These are phyloP conservation scores for Ganoderma multipileum DNA, from an alignment of 1,284 basidiomycete species.

Conservation along the genomic window DNA sequence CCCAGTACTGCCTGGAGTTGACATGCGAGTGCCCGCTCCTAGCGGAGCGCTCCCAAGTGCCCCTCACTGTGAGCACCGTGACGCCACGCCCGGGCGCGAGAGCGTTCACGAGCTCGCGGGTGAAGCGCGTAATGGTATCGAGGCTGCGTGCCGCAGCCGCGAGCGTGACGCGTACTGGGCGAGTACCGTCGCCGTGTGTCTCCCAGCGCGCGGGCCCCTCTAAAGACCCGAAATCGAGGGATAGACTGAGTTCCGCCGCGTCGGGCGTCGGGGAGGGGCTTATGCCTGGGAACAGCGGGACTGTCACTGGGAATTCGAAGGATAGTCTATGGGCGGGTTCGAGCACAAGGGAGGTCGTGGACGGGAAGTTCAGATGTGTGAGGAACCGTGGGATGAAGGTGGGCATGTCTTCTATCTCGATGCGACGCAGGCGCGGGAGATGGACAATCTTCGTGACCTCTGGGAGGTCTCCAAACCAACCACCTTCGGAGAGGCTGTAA, in stretches of 20 bases:
- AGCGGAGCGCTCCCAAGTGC: background rate
- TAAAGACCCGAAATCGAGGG: background rate
- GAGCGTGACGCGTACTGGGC: background rate
- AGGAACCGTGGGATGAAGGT: background rate
- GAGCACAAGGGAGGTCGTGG: background rate
- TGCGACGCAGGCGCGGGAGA: background rate
- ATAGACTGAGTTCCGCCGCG: background rate
- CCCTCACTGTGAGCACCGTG: background rate
- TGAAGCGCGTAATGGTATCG: background rate
- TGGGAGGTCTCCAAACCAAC: background rate
- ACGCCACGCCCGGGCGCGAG: background rate
- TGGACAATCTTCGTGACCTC: background rate
- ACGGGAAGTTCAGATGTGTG: background rate
- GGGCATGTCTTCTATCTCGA: background rate
- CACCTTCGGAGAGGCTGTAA: background rate
- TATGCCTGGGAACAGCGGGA: background rate
- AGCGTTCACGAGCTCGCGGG: background rate
- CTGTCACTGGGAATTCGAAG: background rate
- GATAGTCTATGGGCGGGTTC: background rate
- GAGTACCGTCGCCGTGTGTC: background rate
- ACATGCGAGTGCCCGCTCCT: background rate
- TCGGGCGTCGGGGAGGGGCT: background rate
- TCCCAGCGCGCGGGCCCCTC: background rate
- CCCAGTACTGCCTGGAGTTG: background rate
- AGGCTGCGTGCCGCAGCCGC: background rate